Evolutionary conservation across 2,329 filamentous ascomycete genomes (phyloP).

Genomic region (Aspergillus aculeatinus): DNA sequence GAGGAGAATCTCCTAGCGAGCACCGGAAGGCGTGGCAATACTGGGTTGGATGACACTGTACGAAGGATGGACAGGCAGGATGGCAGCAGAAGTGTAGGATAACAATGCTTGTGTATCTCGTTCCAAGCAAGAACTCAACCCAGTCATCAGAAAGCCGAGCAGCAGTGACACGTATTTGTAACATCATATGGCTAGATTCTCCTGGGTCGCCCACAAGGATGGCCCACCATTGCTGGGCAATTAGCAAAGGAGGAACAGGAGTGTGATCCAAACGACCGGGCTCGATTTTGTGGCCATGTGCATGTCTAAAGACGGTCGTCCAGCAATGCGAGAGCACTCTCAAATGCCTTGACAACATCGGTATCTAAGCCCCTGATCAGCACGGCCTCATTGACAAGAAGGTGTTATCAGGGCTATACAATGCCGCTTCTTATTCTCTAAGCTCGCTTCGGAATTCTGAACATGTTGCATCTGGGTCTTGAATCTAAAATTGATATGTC

Average conservation of each 20-base stretch:
- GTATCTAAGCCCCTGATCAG: constrained; percentile 34
- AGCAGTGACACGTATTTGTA: no score
- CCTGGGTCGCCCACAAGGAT: background rate
- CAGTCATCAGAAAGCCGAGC: background rate
- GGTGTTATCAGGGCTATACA: constrained; percentile 56
- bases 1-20: constrained; percentile 88
- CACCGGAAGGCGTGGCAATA: constrained; percentile 77
- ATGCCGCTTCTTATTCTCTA: constrained; percentile 75
- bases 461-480: constrained; percentile 78
- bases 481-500: constrained; percentile 52
- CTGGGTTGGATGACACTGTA: constrained; percentile 85
- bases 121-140: background rate
- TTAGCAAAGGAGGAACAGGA: background rate
- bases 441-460: constrained; percentile 66
- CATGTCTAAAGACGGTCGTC: constrained; percentile 31
- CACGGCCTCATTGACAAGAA: background rate
- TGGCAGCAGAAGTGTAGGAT: background rate
- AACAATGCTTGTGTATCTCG: background rate
- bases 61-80: constrained; percentile 47
- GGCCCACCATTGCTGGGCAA: no score
- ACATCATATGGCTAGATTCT: background rate
- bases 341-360: constrained; percentile 50
- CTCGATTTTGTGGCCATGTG: background rate
- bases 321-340: constrained; percentile 48
- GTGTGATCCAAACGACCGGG: background rate